A percentile compares a stretch with the other conserved stretches of the same genome.
Conservation (phyloP, 2,329 filamentous ascomycete species). For the Colletotrichum euphorbiae region DNA sequence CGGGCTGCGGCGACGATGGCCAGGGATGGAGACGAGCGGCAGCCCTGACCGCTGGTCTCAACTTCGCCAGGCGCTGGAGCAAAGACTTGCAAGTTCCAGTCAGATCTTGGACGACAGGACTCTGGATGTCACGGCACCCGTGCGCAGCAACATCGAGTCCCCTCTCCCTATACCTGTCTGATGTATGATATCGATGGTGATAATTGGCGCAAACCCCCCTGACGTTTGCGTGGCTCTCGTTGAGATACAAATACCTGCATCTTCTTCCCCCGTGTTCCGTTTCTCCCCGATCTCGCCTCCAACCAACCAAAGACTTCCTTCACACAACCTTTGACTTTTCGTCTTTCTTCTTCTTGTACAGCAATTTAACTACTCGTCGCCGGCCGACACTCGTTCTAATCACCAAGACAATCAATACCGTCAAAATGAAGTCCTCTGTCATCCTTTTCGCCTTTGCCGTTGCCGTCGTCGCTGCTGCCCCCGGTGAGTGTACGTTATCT, state of each 20-base stretch:
- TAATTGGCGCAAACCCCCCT: conserved; percentile 24
- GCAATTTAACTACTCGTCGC: conserved; percentile 58
- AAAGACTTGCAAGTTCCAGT: conserved; percentile 19
- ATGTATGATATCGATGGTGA: conserved; percentile 37
- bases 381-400: conserved; percentile 59
- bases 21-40: conserved; percentile 31
- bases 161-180: conserved; percentile 17
- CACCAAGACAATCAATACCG: conserved; percentile 41
- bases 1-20: conserved; percentile 20
- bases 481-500: conserved; percentile 36
- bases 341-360: conserved; percentile 45
- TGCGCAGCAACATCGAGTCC: conserved; percentile 1
- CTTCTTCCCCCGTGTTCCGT: conserved; percentile 36
- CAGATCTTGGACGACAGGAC: conserved; percentile 32
- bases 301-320: conserved; percentile 27
- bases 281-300: conserved; percentile 24
- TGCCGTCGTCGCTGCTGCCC: conserved; percentile 56
- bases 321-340: conserved; percentile 24
- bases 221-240: conserved; percentile 12
- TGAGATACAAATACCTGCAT: conserved; percentile 45
- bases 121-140: conserved; percentile 21
- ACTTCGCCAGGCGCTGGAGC: conserved; percentile 14
- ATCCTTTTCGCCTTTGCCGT: conserved; percentile 60
- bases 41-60: conserved; percentile 34
- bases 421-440: conserved; percentile 67